Evolutionary conservation across 768 basidiomycete genomes (phyloP), one percentile per base, ranked within the genome.

Genomic region (Lentinula aciculospora): DNA sequence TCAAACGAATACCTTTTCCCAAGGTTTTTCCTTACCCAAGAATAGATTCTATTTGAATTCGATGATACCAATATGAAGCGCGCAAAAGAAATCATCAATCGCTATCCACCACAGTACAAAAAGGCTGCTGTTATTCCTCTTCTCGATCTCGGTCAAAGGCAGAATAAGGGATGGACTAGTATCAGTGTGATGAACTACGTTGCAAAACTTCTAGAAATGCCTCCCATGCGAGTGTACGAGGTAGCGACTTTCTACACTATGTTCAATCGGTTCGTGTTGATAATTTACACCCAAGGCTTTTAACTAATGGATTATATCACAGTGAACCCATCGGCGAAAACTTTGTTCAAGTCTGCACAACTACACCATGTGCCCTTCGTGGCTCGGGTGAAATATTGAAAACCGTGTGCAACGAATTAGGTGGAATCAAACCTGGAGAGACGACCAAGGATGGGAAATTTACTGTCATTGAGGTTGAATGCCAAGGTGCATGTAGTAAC

Each of bases 181-280:
- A 96, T 99, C 63, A 93, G 90, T 66, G 94, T 96, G 60, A 99
- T 99, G 97, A 98, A 99, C 76, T 92, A 94, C 65, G 89, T 99
- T 56, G 97, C 97, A 1, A 89, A 91, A 63, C 77, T 96, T 31
- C 81, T 98, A 29, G 93, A 89, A 66, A 89, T 99, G 83, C 92
- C 90, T 9, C 92, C 92, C 53, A 98, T 99, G 97, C 89, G 97
- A 9, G 97, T 98, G 1, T 99, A 99, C 70, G 97, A 99, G 73
- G 97, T 99, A 51, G 96, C 96, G 17, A 95, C 94, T 13, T 99
- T 99, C 76, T 99, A 99, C 74, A 99, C 97, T 64, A 98, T 99
- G 96, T 98, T 98, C 81, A 99, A 98, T 78, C 84, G 95, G 92
- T 92, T 58, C 66, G 82, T 61, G 29, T 28, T 0, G 3, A 13